phyloP scores from a whole-genome alignment of 2,329 filamentous ascomycete species.

The Zymoseptoria crescenta region DNA sequence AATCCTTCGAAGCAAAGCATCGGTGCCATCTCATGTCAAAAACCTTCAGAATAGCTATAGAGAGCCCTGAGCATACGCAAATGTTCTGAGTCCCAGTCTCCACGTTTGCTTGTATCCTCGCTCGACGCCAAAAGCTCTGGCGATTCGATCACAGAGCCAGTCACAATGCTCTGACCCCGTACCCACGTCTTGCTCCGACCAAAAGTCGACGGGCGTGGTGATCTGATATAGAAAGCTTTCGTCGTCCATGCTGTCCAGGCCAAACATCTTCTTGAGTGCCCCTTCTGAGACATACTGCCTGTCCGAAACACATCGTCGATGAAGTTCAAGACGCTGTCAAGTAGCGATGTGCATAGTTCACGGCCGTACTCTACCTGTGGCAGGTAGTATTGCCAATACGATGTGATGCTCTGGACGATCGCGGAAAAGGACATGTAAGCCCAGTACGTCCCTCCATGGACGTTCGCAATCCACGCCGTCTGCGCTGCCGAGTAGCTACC shows the following conservation, averaged over 20 bases:
- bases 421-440: conserved; percentile 40
- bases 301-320: neutral
- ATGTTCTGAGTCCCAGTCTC: no score
- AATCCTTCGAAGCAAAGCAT: no score
- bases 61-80: no score
- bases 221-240: neutral
- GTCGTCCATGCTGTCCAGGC: neutral
- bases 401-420: neutral
- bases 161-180: no score
- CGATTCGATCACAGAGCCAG: no score
- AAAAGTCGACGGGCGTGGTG: no score
- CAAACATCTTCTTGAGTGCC: neutral
- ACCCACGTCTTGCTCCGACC: no score
- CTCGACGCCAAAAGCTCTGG: no score
- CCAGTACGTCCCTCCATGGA: conserved; percentile 50
- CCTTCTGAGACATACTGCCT: no score
- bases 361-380: neutral
- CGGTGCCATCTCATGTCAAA: no score
- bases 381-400: neutral
- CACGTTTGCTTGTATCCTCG: no score
- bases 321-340: neutral
- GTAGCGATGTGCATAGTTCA: neutral
- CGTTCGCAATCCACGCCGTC: conserved; percentile 47
- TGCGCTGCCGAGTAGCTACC: conserved; percentile 51
- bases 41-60: no score